Evolutionary conservation across 495 filamentous ascomycete genomes (phyloP), one percentile per base, ranked within the genome.

Genomic region (Aspergillus affinis): DNA sequence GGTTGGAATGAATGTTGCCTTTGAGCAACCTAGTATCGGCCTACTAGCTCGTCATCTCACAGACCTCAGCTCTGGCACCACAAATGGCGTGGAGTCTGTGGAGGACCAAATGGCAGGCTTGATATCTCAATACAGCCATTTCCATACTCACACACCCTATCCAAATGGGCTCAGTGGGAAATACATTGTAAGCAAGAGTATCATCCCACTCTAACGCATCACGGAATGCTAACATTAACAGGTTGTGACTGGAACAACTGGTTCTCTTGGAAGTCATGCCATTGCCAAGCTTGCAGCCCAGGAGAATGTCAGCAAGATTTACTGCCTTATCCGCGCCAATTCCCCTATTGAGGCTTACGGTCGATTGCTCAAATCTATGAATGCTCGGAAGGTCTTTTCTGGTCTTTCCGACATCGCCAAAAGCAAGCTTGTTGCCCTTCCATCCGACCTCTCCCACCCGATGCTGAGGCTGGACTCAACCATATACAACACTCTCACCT

Each of bases 271-370:
- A 48, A 63, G 61, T 19, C 69, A 71, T 55, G 58, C 58, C 19
- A 65, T 61, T 6, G 56, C 60, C 10, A 62, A 65, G 26, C 56
- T 71, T 4, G 60, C 66, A 4, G 13, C 64, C 20, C 60, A 60
- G 55, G 48, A 62, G 57, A 19, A 61, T 13, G 69, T 84, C 5
- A 57, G 50, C 6, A 73, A 69, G 13, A 71, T 89, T 6, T 78
- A 82, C 64, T 88, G 84, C 64, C 75, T 87, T 27, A 76, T 86
- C 44, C 82, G 85, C 17, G 83, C 79, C n/a, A 53, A 66, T 17
- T 74, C 75, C 17, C n/a, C 58, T 2, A 60, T 67, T n/a, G 73
- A 78, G n/a, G 84, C 84, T 10, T 66, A 62, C 29, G 65, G 67
- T 20, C 77, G 84, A 19, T 68, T 89, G n/a, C 61, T 62, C 15